Percentiles rank a stretch among this genome's conserved stretches.
These are phyloP conservation scores for Amanita polypyramis DNA, from an alignment of 768 basidiomycete genomes.

Conservation along the genomic window DNA sequence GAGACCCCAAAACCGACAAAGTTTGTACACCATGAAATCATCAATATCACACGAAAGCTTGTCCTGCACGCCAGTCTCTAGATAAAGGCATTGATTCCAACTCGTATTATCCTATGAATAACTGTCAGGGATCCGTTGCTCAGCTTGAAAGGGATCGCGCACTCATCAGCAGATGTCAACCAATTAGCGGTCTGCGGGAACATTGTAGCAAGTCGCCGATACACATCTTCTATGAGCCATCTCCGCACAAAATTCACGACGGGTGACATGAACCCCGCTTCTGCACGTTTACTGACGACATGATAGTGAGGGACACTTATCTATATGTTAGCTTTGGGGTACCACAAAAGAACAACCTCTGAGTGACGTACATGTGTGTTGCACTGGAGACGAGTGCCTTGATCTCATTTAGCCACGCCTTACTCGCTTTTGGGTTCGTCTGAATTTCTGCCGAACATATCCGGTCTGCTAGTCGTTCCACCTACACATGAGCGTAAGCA, in stretches of 20 bases:
- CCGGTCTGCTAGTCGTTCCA: conserved; percentile 36
- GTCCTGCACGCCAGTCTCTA: conserved; percentile 15
- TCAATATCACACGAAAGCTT: no score
- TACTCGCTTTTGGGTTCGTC: conserved; percentile 23
- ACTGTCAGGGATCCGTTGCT: not conserved
- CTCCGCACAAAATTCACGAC: conserved; percentile 33
- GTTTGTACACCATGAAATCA: no score
- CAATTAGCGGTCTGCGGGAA: conserved; percentile 56
- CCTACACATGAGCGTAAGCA: conserved; percentile 13
- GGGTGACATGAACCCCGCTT: conserved; percentile 21
- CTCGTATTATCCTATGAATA: conserved; percentile 37
- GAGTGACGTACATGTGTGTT: conserved; percentile 45
- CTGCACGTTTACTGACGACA: conserved; percentile 32
- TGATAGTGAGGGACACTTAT: conserved; percentile 49
- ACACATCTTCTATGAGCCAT: conserved; percentile 51
- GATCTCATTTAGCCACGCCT: conserved; percentile 28
- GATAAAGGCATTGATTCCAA: conserved; percentile 45
- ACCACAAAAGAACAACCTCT: no score
- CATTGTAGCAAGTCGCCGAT: conserved; percentile 51
- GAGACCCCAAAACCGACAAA: no score
- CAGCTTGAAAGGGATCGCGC: conserved; percentile 12
- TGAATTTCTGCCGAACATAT: conserved; percentile 39
- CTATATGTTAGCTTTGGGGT: not conserved
- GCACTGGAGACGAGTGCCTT: conserved; percentile 25
- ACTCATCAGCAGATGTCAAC: conserved; percentile 49